phyloP scores from a whole-genome alignment of 2,329 filamentous ascomycete species.

The Paecilomyces fulvus region DNA sequence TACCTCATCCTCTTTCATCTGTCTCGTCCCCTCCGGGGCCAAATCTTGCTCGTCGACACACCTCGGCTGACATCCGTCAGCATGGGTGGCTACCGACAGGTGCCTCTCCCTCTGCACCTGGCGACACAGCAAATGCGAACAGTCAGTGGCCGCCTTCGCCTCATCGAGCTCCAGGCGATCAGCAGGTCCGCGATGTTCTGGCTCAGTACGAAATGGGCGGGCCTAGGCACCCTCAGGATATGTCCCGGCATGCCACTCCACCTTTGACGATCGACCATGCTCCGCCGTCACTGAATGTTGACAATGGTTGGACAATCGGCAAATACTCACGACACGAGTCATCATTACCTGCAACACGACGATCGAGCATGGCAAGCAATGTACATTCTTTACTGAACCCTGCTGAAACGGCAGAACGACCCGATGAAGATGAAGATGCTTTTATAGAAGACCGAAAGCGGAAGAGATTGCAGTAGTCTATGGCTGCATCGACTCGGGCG shows the following conservation, averaged over 20 bases:
- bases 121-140: slow-evolving; percentile 52
- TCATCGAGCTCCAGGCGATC: slow-evolving; percentile 48
- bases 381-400: slow-evolving; percentile 60
- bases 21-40: slow-evolving; percentile 50
- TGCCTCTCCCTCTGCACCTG: slow-evolving; percentile 59
- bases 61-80: slow-evolving; percentile 88
- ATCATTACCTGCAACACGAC: slow-evolving; percentile 51
- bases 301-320: slow-evolving; percentile 49
- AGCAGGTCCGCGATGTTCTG: slow-evolving; percentile 54
- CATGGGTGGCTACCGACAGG: slow-evolving; percentile 60
- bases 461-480: slow-evolving; percentile 44
- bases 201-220: slow-evolving; percentile 58
- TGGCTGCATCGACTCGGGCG: neutral
- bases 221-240: slow-evolving; percentile 38
- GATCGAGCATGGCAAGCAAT: slow-evolving; percentile 64
- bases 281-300: slow-evolving; percentile 42
- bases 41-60: slow-evolving; percentile 75
- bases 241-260: slow-evolving; percentile 47
- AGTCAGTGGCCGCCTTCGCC: slow-evolving; percentile 62
- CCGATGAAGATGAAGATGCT: slow-evolving; percentile 52
- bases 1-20: slow-evolving; percentile 53
- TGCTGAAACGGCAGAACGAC: slow-evolving; percentile 57
- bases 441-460: slow-evolving; percentile 53
- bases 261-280: slow-evolving; percentile 42
- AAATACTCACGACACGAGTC: slow-evolving; percentile 31